phyloP scores from a whole-genome alignment of 2,329 filamentous ascomycete species.

The Aspergillus quadricinctus region DNA sequence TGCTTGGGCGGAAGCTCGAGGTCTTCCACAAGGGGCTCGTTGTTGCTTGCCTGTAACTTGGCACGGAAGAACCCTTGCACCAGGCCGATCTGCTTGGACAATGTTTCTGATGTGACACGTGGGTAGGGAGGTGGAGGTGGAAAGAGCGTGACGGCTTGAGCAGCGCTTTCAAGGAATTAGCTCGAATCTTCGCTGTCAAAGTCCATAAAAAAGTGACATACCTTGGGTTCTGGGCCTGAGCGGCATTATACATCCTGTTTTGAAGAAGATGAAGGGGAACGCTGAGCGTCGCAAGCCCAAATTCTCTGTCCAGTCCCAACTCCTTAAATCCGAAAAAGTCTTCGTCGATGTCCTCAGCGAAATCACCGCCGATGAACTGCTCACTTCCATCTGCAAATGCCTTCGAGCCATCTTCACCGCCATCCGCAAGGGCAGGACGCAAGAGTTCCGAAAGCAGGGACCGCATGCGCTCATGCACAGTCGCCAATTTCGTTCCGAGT shows the following conservation, averaged over 20 bases:
- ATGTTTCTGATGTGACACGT: conserved; percentile 71
- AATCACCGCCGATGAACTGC: conserved; percentile 93
- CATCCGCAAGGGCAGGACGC: conserved; percentile 79
- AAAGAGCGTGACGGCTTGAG: conserved; percentile 54
- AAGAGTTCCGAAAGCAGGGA: conserved; percentile 87
- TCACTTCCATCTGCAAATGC: conserved; percentile 96
- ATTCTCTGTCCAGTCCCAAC: conserved; percentile 84
- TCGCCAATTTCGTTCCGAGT: conserved; percentile 69
- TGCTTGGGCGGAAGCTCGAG: conserved; percentile 93
- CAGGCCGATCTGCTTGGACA: conserved; percentile 77
- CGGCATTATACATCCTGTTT: conserved; percentile 79
- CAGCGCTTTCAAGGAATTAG: conserved; percentile 18
- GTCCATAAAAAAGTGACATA: conserved; percentile 29
- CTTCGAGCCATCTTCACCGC: conserved; percentile 75
- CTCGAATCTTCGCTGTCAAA: conserved; percentile 1
- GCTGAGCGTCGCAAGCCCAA: conserved; percentile 80
- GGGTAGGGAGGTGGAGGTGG: conserved; percentile 66
- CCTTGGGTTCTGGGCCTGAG: conserved; percentile 68
- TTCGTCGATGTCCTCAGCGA: conserved; percentile 94
- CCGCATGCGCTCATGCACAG: conserved; percentile 94
- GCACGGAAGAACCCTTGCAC: conserved; percentile 87
- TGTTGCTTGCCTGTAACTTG: conserved; percentile 78
- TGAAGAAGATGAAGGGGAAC: conserved; percentile 93
- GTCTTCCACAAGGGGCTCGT: conserved; percentile 84
- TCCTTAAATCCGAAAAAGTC: conserved; percentile 99